phyloP scores from a whole-genome alignment of 495 filamentous ascomycete species.

The Aspergillus mulundensis region DNA sequence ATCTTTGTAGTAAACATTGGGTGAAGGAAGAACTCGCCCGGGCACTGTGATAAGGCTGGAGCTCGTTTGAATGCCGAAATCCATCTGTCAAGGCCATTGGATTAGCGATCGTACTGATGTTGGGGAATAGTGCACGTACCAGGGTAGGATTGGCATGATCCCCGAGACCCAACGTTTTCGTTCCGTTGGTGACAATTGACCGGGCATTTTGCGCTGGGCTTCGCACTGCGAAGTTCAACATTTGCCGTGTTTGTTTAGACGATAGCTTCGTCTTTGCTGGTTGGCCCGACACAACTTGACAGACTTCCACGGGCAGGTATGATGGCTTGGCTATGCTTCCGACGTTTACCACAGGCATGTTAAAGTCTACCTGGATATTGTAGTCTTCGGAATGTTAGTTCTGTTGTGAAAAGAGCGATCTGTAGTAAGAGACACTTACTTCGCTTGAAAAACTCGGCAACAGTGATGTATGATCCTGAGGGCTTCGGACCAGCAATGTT shows the following conservation, averaged over 20 bases:
- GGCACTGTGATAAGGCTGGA: constrained; percentile 58
- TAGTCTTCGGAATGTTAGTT: constrained; percentile 32
- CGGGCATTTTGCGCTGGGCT: constrained; percentile 59
- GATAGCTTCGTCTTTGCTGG: constrained; percentile 47
- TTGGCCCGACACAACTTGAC: constrained; percentile 64
- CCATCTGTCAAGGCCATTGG: constrained; percentile 20
- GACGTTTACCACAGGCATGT: constrained; percentile 65
- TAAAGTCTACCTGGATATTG: constrained; percentile 34
- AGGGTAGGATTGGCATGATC: constrained; percentile 6
- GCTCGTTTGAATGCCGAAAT: constrained; percentile 54
- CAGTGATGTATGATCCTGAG: constrained; percentile 43
- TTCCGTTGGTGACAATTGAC: constrained; percentile 58
- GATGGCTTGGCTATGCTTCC: constrained; percentile 54
- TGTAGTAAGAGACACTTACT: constrained; percentile 29
- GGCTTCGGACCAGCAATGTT: constrained; percentile 33
- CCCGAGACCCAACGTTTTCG: constrained; percentile 41
- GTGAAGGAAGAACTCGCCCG: constrained; percentile 57
- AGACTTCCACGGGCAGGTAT: constrained; percentile 66
- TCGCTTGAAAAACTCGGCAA: constrained; percentile 48
- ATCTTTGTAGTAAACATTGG: constrained; percentile 49
- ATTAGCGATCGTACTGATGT: neutral
- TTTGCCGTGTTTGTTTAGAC: constrained; percentile 53
- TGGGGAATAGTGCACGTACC: constrained; percentile 2
- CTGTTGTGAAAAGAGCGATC: neutral
- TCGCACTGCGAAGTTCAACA: constrained; percentile 69